A percentile compares a stretch with the other conserved stretches of the same genome.
phyloP scores from a whole-genome alignment of 139 green algal genomes.

The Chlamydomonas schloesseri region DNA sequence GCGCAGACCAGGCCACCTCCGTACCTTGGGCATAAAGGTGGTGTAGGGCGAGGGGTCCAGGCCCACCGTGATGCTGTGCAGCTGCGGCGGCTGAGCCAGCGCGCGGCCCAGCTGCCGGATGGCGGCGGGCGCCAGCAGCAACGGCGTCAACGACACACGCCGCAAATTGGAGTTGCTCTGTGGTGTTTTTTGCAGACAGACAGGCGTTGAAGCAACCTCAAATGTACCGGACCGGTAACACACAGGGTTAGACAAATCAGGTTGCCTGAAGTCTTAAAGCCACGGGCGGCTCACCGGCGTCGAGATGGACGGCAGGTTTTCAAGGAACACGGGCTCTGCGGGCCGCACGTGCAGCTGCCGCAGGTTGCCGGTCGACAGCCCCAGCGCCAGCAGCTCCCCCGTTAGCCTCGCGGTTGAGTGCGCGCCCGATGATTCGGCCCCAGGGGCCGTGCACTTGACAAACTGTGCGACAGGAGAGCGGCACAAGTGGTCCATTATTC shows the following conservation, averaged over 20 bases:
- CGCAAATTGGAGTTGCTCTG: background rate
- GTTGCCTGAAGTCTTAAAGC: too few relatives aligned
- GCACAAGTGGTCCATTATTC: too few relatives aligned
- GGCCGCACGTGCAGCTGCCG: slow-evolving; percentile 26
- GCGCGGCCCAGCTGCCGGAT: slow-evolving; percentile 26
- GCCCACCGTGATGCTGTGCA: background rate
- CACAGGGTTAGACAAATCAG: too few relatives aligned
- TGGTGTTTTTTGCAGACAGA: background rate
- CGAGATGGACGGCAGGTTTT: background rate
- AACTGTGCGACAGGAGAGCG: background rate
- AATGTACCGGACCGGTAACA: too few relatives aligned
- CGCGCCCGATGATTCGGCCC: background rate
- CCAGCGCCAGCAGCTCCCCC: slow-evolving; percentile 11
- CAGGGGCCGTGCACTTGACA: slow-evolving; percentile 7
- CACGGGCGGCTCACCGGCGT: background rate
- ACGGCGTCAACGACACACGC: slow-evolving; percentile 5
- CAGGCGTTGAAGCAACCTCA: too few relatives aligned
- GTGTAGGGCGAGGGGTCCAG: slow-evolving; percentile 13
- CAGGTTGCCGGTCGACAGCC: background rate
- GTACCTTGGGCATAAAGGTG: slow-evolving; percentile 30
- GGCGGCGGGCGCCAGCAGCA: slow-evolving; percentile 21
- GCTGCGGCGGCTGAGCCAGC: background rate
- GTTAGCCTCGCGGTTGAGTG: background rate
- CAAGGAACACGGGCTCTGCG: background rate
- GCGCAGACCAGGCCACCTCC: background rate